phyloP scores from a whole-genome alignment of 1,284 basidiomycete genomes.

The Sphagnurus paluster region DNA sequence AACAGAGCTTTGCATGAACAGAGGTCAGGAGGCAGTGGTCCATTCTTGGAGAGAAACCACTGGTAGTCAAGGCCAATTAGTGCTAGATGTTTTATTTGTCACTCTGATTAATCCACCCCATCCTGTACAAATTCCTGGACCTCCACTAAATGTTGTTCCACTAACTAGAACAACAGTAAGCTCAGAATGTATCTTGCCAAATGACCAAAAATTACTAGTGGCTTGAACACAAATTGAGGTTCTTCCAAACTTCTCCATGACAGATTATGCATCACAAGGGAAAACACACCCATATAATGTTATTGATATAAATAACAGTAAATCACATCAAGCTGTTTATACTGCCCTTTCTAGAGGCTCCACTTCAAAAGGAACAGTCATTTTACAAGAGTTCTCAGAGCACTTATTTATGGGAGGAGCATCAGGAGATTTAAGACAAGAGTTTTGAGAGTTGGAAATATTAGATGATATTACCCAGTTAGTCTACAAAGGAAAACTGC shows the following conservation, averaged over 20 bases:
- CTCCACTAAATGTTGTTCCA: constrained; percentile 43
- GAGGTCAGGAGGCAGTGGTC: constrained; percentile 27
- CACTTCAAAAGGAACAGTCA: constrained; percentile 22
- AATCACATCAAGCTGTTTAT: constrained; percentile 33
- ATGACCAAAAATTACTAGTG: constrained; percentile 25
- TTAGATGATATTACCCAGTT: constrained; percentile 26
- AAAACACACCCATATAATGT: constrained; percentile 30
- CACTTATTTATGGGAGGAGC: constrained; percentile 19
- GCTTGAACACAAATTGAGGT: constrained; percentile 32
- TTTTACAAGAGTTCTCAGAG: constrained; percentile 24
- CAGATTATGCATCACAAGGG: constrained; percentile 35
- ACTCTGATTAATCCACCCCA: constrained; percentile 22
- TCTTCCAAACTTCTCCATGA: constrained; percentile 31
- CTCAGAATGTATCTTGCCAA: constrained; percentile 24
- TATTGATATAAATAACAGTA: constrained; percentile 29
- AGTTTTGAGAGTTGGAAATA: constrained; percentile 29
- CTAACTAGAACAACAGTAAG: constrained; percentile 20
- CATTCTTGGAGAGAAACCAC: constrained; percentile 19
- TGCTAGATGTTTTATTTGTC: constrained; percentile 38
- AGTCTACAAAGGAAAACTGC: constrained; percentile 16
- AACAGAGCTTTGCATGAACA: constrained; percentile 29
- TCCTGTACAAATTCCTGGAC: constrained; percentile 28
- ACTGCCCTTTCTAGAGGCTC: constrained; percentile 34
- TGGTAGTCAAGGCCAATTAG: constrained; percentile 14
- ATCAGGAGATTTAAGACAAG: constrained; percentile 26